phyloP scores from a whole-genome alignment of 805 yeast genomes.

The Saturnispora saitoi region DNA sequence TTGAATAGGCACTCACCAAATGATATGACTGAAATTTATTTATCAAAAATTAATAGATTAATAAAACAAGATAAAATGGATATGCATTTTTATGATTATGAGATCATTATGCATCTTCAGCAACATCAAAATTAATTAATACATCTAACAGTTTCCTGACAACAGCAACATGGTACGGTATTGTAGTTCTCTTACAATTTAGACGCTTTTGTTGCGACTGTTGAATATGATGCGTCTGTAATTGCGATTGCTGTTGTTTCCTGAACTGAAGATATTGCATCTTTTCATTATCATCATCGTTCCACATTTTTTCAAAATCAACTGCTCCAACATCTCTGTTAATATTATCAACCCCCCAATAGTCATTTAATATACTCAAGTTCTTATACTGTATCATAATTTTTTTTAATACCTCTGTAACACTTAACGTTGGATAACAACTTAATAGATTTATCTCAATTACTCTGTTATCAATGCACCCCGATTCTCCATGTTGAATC shows the following conservation, averaged over 20 bases:
- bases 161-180: slow-evolving; percentile 70
- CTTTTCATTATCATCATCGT: slow-evolving; percentile 12
- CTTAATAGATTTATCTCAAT: slow-evolving; percentile 64
- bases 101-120: slow-evolving; percentile 11
- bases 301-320: slow-evolving; percentile 27
- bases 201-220: background rate
- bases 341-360: slow-evolving; percentile 11
- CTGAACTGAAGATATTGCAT: slow-evolving; percentile 14
- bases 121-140: slow-evolving; percentile 50
- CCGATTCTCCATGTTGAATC: slow-evolving; percentile 30
- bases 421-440: slow-evolving; percentile 60
- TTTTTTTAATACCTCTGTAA: slow-evolving; percentile 44
- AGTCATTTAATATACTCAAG: slow-evolving; percentile 25
- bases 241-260: slow-evolving; percentile 12
- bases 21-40: background rate
- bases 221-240: background rate
- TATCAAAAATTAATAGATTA: background rate
- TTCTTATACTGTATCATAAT: slow-evolving; percentile 55
- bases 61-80: background rate
- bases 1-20: background rate
- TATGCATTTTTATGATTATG: background rate
- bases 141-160: slow-evolving; percentile 54
- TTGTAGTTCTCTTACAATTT: slow-evolving; percentile 27
- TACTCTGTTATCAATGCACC: slow-evolving; percentile 18
- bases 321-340: slow-evolving; percentile 23